Evolutionary conservation across 768 basidiomycete species (phyloP).

Genomic region (Rhizopogon vinicolor): DNA sequence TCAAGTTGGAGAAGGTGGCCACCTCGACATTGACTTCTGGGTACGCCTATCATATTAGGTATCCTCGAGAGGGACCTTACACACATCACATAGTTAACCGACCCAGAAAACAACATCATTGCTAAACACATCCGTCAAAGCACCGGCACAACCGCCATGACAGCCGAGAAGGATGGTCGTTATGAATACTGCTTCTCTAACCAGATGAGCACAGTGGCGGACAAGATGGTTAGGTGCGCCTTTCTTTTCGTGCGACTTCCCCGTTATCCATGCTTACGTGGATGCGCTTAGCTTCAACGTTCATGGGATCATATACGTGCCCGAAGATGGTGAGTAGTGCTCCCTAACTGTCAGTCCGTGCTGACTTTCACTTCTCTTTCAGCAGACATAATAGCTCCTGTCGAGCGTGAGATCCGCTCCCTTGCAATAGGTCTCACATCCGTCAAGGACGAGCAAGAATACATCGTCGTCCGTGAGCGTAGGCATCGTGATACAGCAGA

Average conservation of each 20-base stretch:
- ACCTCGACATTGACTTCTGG: constrained; percentile 97
- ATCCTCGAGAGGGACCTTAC: neutral
- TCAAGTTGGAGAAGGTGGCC: constrained; percentile 96
- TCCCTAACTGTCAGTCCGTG: neutral
- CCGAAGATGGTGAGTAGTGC: constrained; percentile 73
- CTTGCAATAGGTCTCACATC: constrained; percentile 76
- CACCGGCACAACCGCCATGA: constrained; percentile 85
- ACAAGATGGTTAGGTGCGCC: constrained; percentile 85
- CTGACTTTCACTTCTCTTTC: neutral
- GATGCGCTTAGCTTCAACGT: constrained; percentile 79
- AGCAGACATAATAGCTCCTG: constrained; percentile 83
- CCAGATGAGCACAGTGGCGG: constrained; percentile 94
- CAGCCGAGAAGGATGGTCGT: constrained; percentile 81
- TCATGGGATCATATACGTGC: constrained; percentile 92
- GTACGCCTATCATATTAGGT: constrained; percentile 35
- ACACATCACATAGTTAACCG: constrained; percentile 56
- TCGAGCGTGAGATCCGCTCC: constrained; percentile 91
- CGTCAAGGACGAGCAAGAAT: constrained; percentile 99
- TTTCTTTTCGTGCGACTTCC: neutral
- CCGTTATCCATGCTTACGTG: constrained; percentile 1
- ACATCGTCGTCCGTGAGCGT: constrained; percentile 91
- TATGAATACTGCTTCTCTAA: constrained; percentile 99
- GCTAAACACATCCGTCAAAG: constrained; percentile 83
- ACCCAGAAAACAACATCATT: constrained; percentile 64
- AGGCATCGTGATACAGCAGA: constrained; percentile 93